Evolutionary conservation across 2,329 filamentous ascomycete species (phyloP), one percentile per base, ranked within the genome.

Genomic region (Xylogone sp.): DNA sequence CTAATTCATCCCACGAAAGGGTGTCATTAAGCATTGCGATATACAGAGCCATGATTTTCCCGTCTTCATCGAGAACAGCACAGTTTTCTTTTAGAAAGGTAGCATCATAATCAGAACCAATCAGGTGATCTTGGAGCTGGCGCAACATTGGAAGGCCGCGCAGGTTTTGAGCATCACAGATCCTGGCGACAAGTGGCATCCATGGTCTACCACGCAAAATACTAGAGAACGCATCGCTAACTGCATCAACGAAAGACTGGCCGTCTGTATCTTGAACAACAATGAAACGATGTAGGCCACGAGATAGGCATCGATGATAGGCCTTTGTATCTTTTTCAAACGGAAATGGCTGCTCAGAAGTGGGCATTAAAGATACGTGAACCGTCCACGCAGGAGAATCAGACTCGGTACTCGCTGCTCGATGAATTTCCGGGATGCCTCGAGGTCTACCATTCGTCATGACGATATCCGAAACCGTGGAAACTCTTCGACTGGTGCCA

Each of bases 301-400:
- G 76, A 13, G 81, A 84, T 3, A 83, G 69, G 43, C 79, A 83
- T 43, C 81, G 73, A 60, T 82, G 82, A 65, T 84, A 84, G 3
- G 80, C 79, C 42, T 72, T 77, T 13, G 80, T 83, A 57, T 83
- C 79, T 60, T 81, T 80, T 64, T 83, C 81, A 61, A 83, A 84
- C 0, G 81, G 81, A 56, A 83, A 82, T 3, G 79, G 76, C 51
- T 78, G 75, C 29, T 72, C 72, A 12, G 70, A 71, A 45, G 74
- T 76, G 3, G 81, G 81, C 34, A 84, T 70, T 12, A 84, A 71
- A 2, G 81, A 83, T 31, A 84, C 71, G 58, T 83, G 80, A 22
- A 83, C 77, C 1, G 80, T 83, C 81, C 81, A 84, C 4, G 71
- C 66, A 49, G 67, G 69, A 18, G 68, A 63, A 12, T 56, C 60